Conservation (phyloP, 169 alveolate species). For the Miamiensis avidus region DNA sequence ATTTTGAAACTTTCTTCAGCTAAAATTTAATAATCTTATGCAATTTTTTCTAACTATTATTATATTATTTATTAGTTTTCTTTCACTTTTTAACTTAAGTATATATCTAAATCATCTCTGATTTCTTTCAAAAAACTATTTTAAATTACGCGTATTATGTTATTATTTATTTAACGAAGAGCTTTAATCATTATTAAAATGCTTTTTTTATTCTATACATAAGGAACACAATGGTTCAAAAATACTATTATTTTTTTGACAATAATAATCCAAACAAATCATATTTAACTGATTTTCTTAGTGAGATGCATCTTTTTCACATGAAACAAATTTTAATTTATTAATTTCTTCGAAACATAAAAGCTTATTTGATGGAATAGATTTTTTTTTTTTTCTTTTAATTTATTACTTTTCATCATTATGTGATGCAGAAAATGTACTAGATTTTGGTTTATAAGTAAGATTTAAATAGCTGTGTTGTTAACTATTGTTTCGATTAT, state of each 20-base stretch:
- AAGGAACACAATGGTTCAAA: neutral
- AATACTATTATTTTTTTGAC: neutral
- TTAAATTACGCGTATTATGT: neutral
- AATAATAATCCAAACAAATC: neutral
- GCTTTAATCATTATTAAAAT: too few relatives aligned
- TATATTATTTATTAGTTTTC: too few relatives aligned
- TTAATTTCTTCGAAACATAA: neutral
- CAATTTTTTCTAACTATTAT: neutral
- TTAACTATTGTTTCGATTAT: too few relatives aligned
- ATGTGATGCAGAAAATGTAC: neutral
- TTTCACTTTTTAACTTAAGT: too few relatives aligned
- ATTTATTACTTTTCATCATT: neutral
- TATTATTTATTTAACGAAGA: neutral
- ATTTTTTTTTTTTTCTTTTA: too few relatives aligned
- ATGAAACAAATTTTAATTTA: too few relatives aligned
- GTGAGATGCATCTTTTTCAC: neutral
- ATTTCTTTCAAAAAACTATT: neutral
- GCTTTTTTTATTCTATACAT: neutral
- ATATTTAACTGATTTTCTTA: neutral
- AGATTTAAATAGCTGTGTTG: neutral
- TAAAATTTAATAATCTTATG: neutral
- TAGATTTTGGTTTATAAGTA: too few relatives aligned
- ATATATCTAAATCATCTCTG: too few relatives aligned
- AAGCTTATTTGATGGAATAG: neutral
- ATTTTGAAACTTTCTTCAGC: neutral